Conservation (phyloP, 495 filamentous ascomycete species). For the Lepidopterella palustris region DNA sequence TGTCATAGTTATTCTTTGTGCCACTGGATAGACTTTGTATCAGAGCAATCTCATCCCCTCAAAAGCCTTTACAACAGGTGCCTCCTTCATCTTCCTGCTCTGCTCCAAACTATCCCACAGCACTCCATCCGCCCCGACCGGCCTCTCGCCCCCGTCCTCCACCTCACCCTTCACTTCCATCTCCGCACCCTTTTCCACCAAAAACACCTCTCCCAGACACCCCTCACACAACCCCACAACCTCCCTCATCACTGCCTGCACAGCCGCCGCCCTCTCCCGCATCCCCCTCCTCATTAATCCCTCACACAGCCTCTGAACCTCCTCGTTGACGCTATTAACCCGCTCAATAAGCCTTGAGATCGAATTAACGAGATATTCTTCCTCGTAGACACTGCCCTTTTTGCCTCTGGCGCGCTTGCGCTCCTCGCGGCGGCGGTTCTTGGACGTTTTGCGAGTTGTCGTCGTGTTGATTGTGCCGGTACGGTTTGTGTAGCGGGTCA, state of each 20-base stretch:
- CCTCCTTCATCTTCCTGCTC: conserved; percentile 21
- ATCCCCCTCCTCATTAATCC: conserved; percentile 72
- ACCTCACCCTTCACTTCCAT: conserved; percentile 28
- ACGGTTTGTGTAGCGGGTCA: conserved; percentile 83
- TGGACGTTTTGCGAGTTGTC: conserved; percentile 66
- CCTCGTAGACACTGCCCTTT: conserved; percentile 95
- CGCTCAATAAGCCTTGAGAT: conserved; percentile 78
- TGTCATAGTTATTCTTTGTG: no score
- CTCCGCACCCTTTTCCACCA: conserved; percentile 13
- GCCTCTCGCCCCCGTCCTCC: conserved; percentile 31
- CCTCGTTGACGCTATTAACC: conserved; percentile 61
- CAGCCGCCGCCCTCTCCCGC: conserved; percentile 74
- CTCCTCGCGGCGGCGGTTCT: conserved; percentile 81
- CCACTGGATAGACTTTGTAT: no score
- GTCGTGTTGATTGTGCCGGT: conserved; percentile 62
- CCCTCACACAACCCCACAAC: conserved; percentile 60
- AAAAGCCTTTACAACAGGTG: conserved; percentile 34
- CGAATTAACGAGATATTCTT: conserved; percentile 89
- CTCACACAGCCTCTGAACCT: conserved; percentile 65
- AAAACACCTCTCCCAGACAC: conserved; percentile 59
- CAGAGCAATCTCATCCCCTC: conserved; percentile 25
- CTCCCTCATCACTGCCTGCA: conserved; percentile 62
- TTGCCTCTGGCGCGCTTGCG: conserved; percentile 89
- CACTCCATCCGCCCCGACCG: conserved; percentile 34
- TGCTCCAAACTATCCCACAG: conserved; percentile 34